Evolutionary conservation across 1,139 yeast species (phyloP), one percentile per base, ranked within the genome.

Genomic region (Debaryomyces singareniensis): DNA sequence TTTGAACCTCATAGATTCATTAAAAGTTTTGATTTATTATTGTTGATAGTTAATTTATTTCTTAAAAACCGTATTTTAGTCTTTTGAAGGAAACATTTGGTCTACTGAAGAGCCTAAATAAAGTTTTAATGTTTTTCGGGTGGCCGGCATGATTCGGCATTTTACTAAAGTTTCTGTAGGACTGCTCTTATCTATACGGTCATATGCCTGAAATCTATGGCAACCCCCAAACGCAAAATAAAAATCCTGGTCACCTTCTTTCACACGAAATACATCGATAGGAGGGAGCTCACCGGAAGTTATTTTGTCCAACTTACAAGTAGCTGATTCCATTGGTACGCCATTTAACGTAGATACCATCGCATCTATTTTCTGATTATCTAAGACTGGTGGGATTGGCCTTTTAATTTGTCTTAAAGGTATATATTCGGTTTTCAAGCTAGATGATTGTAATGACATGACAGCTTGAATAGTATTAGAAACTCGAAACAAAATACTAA

Each of bases 151-250:
- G 5, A 81, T 51, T 42, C 74, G 75, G 47, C 84, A 77, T 41
- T 68, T 75, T 3, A 81, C 89, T 58, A 68, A 42, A 1, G 66
- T 58, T 24, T 69, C 74, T 25, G 60, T 61, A 4, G 35, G 32
- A 3, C 45, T 49, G 2, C 40, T 40, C 14, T 35, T 29, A 10
- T 42, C 43, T 21, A 65, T 40, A 31, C 61, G 57, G 38, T 79
- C 87, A 47, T 81, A 81, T 0, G 89, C 89, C 49, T 83, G 93
- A 42, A 83, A 77, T 37, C 94, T 55, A 49, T 83, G 94, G 49
- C 94, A 83, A 0, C 93, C 93, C 6, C 93, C 93, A 53, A 83
- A 79, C 2, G 93, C 94, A 58, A 83, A 84, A 47, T 78, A 83
- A 49, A 68, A 70, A 16, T 59, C 67, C 32, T 70, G 55, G 1